Evolutionary conservation across 2,329 filamentous ascomycete species (phyloP).

Genomic region (Aspergillus sp.): DNA sequence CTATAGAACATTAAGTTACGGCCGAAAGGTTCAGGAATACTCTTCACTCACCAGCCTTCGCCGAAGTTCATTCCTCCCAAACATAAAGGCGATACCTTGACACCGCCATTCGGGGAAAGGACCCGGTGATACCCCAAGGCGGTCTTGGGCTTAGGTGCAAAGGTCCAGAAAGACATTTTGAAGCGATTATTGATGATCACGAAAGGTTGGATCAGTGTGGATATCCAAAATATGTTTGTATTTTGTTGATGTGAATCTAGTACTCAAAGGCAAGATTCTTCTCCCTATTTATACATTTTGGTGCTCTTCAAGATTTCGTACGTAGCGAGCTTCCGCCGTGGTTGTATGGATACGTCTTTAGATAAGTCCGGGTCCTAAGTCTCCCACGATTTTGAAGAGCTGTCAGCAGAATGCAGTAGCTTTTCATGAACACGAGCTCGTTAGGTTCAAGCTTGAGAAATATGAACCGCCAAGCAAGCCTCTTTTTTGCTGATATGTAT

Average conservation of each 20-base stretch:
- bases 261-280: too few relatives aligned
- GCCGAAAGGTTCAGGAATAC: neutral
- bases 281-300: too few relatives aligned
- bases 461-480: neutral
- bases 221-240: too few relatives aligned
- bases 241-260: too few relatives aligned
- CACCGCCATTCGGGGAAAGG: slow-evolving; percentile 51
- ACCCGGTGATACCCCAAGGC: slow-evolving; percentile 54
- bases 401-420: slow-evolving; percentile 1
- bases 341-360: too few relatives aligned
- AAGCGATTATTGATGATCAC: neutral
- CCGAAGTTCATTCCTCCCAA: slow-evolving; percentile 58
- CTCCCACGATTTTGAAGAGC: neutral
- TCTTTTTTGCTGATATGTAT: neutral
- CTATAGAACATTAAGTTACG: neutral
- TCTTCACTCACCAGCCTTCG: slow-evolving; percentile 43
- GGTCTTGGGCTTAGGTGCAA: slow-evolving; percentile 10
- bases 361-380: neutral
- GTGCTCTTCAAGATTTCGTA: too few relatives aligned
- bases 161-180: slow-evolving; percentile 7
- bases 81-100: slow-evolving; percentile 55
- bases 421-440: slow-evolving; percentile 6
- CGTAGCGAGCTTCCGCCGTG: too few relatives aligned
- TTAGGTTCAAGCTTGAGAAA: neutral
- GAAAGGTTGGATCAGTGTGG: neutral